These are phyloP conservation scores for Mucor irregularis DNA, from an alignment of 371 early-diverging fungal species.

Conservation along the genomic window DNA sequence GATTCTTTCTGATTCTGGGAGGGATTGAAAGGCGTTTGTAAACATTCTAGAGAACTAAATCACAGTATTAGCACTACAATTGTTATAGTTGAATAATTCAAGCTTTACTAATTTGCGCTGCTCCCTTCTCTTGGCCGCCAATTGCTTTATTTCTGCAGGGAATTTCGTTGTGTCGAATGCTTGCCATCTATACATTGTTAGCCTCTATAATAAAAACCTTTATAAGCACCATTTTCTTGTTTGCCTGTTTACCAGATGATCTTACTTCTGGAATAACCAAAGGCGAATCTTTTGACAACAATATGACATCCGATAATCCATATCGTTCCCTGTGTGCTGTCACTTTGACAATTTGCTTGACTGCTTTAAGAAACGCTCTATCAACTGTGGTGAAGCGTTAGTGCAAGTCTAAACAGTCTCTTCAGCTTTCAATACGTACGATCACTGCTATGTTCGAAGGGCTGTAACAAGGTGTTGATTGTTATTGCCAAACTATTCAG, in stretches of 20 bases:
- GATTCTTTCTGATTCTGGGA: constrained; percentile 1
- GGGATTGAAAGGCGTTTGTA: constrained; percentile 11
- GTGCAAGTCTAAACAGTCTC: no score
- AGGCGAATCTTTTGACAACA: constrained; percentile 11
- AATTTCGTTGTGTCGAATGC: constrained; percentile 45
- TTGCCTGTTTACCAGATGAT: no score
- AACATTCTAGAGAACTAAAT: constrained; percentile 16
- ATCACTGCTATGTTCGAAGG: constrained; percentile 8
- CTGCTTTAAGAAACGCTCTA: constrained; percentile 21
- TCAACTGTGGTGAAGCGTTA: constrained; percentile 12
- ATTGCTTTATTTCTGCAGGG: constrained; percentile 26
- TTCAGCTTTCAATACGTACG: neutral
- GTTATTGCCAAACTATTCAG: constrained; percentile 6
- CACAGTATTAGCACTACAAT: neutral
- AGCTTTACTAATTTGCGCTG: constrained; percentile 27
- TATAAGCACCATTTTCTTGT: no score
- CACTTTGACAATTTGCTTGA: constrained; percentile 26
- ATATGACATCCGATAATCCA: constrained; percentile 13
- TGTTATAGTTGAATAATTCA: neutral
- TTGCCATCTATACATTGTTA: constrained; percentile 62
- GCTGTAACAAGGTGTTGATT: constrained; percentile 15
- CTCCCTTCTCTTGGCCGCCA: constrained; percentile 23
- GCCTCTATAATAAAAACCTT: constrained; percentile 21
- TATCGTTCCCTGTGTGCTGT: constrained; percentile 22
- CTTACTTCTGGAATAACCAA: constrained; percentile 13